These are phyloP conservation scores for Hyphodiscus hymeniophilus DNA, from an alignment of 495 filamentous ascomycete genomes.

Conservation along the genomic window DNA sequence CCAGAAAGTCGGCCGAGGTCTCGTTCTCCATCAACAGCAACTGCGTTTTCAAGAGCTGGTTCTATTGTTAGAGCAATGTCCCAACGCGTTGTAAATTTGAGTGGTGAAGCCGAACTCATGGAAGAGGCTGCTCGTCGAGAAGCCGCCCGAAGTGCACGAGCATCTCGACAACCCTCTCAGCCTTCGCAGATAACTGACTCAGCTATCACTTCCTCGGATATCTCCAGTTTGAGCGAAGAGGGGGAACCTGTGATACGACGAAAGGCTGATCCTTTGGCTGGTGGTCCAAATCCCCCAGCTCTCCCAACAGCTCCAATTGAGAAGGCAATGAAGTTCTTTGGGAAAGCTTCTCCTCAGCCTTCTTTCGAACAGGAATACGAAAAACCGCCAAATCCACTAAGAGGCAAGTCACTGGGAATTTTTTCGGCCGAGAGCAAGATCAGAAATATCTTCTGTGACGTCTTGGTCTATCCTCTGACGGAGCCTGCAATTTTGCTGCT, in stretches of 20 bases:
- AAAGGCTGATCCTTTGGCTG: slow-evolving; percentile 17
- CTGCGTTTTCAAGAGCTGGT: slow-evolving; percentile 61
- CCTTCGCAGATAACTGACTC: not conserved
- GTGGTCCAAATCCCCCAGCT: slow-evolving; percentile 9
- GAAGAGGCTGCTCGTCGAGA: slow-evolving; percentile 24
- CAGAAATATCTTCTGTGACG: slow-evolving; percentile 67
- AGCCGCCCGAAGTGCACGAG: not conserved
- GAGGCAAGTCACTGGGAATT: slow-evolving; percentile 78
- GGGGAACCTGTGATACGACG: slow-evolving; percentile 12
- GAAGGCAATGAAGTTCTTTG: slow-evolving; percentile 19
- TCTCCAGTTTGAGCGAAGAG: slow-evolving; percentile 16
- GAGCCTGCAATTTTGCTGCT: slow-evolving; percentile 82
- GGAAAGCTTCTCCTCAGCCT: slow-evolving; percentile 1
- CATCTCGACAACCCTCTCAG: slow-evolving; percentile 1
- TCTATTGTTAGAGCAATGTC: slow-evolving; percentile 96
- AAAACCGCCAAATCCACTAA: slow-evolving; percentile 61
- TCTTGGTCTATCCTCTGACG: slow-evolving; percentile 80
- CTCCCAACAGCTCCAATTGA: slow-evolving; percentile 18
- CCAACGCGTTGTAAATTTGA: slow-evolving; percentile 93
- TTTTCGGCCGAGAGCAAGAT: slow-evolving; percentile 71
- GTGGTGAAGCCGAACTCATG: slow-evolving; percentile 60
- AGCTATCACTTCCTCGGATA: not conserved
- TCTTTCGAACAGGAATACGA: slow-evolving; percentile 9
- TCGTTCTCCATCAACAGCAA: slow-evolving; percentile 41
- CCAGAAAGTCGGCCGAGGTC: slow-evolving; percentile 46